phyloP scores from a whole-genome alignment of 1,284 basidiomycete species.

The Moniliophthora roreri region DNA sequence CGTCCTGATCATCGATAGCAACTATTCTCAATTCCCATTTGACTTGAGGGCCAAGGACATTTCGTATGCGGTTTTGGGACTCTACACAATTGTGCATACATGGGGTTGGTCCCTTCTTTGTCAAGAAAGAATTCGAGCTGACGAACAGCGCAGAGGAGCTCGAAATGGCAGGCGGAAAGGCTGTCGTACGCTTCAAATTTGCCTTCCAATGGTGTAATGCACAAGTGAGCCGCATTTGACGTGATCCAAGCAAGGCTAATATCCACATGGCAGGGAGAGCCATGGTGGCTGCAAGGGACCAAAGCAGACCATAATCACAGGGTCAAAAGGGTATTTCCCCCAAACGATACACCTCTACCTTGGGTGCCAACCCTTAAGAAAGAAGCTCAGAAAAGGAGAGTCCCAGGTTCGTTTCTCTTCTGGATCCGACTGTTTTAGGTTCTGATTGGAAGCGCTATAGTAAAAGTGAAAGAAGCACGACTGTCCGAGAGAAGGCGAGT shows the following conservation, averaged over 20 bases:
- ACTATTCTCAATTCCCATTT: conserved; percentile 69
- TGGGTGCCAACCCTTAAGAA: too few species aligned
- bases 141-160: conserved; percentile 42
- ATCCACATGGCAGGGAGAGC: conserved; percentile 30
- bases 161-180: conserved; percentile 36
- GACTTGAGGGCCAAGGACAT: conserved; percentile 51
- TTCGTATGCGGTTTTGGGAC: conserved; percentile 71
- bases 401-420: conserved; percentile 8
- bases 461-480: conserved; percentile 3
- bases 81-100: conserved; percentile 65
- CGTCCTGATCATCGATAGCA: conserved; percentile 69
- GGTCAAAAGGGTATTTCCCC: background rate
- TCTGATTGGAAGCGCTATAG: background rate
- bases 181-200: conserved; percentile 72
- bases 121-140: conserved; percentile 36
- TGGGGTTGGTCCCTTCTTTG: conserved; percentile 52
- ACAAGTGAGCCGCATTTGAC: conserved; percentile 42
- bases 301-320: background rate
- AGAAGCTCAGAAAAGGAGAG: background rate
- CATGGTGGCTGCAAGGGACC: conserved; percentile 48
- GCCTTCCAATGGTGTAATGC: conserved; percentile 77
- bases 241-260: background rate
- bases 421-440: background rate
- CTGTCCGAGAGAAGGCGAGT: conserved; percentile 11
- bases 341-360: too few species aligned